Conservation (phyloP, 495 filamentous ascomycete species). For the Neurospora africana region DNA sequence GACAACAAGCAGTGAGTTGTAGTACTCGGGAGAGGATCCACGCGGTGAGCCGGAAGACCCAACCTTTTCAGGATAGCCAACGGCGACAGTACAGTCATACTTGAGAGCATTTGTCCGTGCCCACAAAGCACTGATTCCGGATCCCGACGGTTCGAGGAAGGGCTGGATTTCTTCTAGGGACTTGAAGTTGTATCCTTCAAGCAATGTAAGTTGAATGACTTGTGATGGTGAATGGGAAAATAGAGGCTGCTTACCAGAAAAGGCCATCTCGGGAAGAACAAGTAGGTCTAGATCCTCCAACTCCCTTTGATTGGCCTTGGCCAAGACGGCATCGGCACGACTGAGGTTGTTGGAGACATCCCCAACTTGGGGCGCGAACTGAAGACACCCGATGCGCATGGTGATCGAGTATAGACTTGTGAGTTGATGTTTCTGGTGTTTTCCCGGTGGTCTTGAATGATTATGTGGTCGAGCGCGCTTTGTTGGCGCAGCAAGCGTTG, state of each 20-base stretch:
- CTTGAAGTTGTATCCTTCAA: slow-evolving; percentile 79
- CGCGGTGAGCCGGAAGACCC: slow-evolving; percentile 29
- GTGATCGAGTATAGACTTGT: slow-evolving; percentile 11
- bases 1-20: slow-evolving; percentile 82
- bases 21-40: slow-evolving; percentile 40
- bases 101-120: slow-evolving; percentile 61
- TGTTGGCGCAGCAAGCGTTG: background rate
- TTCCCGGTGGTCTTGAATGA: background rate
- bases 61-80: slow-evolving; percentile 76
- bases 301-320: slow-evolving; percentile 38
- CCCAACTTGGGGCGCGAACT: slow-evolving; percentile 65
- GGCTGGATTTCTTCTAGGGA: slow-evolving; percentile 66
- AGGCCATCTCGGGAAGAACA: slow-evolving; percentile 79
- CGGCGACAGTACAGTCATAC: slow-evolving; percentile 68
- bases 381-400: slow-evolving; percentile 77
- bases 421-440: slow-evolving; percentile 1
- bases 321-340: slow-evolving; percentile 61
- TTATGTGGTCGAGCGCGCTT: background rate
- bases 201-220: background rate
- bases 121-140: slow-evolving; percentile 71
- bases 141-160: slow-evolving; percentile 65
- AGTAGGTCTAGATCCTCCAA: slow-evolving; percentile 59
- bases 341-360: slow-evolving; percentile 67
- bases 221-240: too few species aligned
- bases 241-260: slow-evolving; percentile 53